Percentiles rank a stretch among this genome's conserved stretches.
Conservation (phyloP, 495 filamentous ascomycete genomes). For the Staphylotrichum tortipilum region DNA sequence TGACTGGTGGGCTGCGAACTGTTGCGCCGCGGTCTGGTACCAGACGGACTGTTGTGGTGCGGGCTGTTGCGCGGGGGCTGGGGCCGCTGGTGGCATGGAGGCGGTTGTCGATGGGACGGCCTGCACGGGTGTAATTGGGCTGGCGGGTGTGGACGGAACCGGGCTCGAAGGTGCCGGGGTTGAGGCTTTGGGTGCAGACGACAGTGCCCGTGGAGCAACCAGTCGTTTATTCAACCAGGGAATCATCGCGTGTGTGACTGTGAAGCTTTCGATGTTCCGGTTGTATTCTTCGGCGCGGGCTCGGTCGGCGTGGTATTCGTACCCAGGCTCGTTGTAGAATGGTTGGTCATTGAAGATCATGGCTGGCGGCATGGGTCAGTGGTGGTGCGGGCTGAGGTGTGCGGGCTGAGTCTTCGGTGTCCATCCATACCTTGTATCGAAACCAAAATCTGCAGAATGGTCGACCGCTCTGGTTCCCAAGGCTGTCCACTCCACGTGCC, state of each 20-base stretch:
- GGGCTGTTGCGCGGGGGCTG: too few relatives aligned
- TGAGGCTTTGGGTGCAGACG: not conserved
- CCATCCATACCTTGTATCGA: constrained; percentile 42
- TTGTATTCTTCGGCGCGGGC: constrained; percentile 29
- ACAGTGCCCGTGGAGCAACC: not conserved
- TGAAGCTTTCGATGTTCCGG: constrained; percentile 26
- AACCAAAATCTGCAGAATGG: constrained; percentile 51
- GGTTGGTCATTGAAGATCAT: constrained; percentile 54
- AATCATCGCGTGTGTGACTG: constrained; percentile 39
- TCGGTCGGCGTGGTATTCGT: constrained; percentile 22
- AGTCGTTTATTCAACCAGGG: constrained; percentile 35
- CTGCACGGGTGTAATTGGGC: too few relatives aligned
- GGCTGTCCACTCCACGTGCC: constrained; percentile 49
- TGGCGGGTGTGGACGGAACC: too few relatives aligned
- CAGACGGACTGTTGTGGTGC: too few relatives aligned
- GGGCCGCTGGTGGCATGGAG: too few relatives aligned
- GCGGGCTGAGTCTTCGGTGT: too few relatives aligned
- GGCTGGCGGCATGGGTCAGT: constrained; percentile 10
- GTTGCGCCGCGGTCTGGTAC: too few relatives aligned
- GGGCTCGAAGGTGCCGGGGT: not conserved
- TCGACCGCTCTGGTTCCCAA: constrained; percentile 47
- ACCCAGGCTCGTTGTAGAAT: constrained; percentile 51
- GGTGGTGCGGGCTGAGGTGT: too few relatives aligned
- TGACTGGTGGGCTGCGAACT: too few relatives aligned
- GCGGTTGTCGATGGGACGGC: too few relatives aligned